Evolutionary conservation across 2,329 filamentous ascomycete genomes (phyloP).

Genomic region (Lachnellula suecica): DNA sequence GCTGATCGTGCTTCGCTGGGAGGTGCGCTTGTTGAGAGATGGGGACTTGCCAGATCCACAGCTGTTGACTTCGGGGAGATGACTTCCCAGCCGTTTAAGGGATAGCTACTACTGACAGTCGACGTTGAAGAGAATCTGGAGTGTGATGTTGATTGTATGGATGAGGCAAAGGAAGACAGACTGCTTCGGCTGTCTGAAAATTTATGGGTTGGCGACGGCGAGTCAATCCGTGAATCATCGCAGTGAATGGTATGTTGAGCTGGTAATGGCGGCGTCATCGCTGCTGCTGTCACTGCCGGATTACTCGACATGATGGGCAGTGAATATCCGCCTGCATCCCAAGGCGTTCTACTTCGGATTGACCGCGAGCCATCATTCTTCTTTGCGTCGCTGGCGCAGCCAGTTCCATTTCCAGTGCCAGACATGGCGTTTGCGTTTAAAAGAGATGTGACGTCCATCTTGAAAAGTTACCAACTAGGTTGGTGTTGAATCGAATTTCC

Average conservation of each 20-base stretch:
- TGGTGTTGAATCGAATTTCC: not conserved
- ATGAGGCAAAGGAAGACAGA: constrained; percentile 34
- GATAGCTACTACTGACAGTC: constrained; percentile 25
- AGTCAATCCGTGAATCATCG: constrained; percentile 23
- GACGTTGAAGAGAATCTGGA: constrained; percentile 35
- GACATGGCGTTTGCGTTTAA: constrained; percentile 27
- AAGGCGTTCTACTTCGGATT: constrained; percentile 33
- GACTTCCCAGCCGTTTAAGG: constrained; percentile 3
- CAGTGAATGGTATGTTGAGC: constrained; percentile 10
- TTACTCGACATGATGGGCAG: constrained; percentile 28
- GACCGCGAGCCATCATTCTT: constrained; percentile 15
- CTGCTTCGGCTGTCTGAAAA: constrained; percentile 33
- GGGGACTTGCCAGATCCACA: constrained; percentile 4
- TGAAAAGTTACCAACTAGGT: constrained; percentile 6
- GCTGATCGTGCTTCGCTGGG: constrained; percentile 1
- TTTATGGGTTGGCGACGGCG: constrained; percentile 29
- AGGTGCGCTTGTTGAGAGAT: not conserved
- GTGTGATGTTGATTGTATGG: constrained; percentile 30
- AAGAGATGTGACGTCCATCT: constrained; percentile 35
- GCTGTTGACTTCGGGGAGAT: constrained; percentile 11
- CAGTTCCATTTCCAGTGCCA: constrained; percentile 29
- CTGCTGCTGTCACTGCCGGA: constrained; percentile 10
- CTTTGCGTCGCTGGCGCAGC: constrained; percentile 22
- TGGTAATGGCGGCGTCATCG: constrained; percentile 10
- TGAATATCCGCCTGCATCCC: constrained; percentile 37